A percentile compares a stretch with the other conserved stretches of the same genome.
These are phyloP conservation scores for Phragmites australis DNA, from an alignment of 176 grass and related monocot genomes.

Conservation along the genomic window DNA sequence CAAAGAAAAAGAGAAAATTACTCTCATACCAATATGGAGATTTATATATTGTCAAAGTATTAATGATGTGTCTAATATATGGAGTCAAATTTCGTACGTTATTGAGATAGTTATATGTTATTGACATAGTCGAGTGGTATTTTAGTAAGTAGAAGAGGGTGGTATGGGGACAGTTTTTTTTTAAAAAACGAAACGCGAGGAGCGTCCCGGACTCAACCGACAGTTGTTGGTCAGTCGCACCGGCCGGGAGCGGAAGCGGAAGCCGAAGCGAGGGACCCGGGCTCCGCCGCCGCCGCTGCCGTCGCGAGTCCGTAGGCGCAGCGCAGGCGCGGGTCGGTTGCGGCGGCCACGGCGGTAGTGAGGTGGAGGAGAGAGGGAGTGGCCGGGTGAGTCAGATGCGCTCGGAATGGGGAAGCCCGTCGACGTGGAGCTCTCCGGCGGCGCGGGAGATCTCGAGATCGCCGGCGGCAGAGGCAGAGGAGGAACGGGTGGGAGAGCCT, in stretches of 20 bases:
- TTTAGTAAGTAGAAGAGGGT: no score
- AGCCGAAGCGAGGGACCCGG: slow-evolving; percentile 12
- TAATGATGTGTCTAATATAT: no score
- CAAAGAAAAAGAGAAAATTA: no score
- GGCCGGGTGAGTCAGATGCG: slow-evolving; percentile 50
- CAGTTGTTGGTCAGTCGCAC: slow-evolving; percentile 23
- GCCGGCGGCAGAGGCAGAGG: slow-evolving; percentile 30
- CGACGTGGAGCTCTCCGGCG: slow-evolving; percentile 58
- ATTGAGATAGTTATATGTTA: no score
- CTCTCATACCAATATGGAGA: no score
- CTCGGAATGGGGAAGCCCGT: slow-evolving; percentile 73
- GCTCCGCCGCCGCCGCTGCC: background rate
- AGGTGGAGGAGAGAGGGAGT: background rate
- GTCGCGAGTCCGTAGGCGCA: background rate
- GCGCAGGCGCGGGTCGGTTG: background rate
- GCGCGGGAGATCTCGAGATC: slow-evolving; percentile 44
- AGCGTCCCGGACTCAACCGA: slow-evolving; percentile 6
- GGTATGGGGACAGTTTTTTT: no score
- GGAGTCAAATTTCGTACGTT: no score
- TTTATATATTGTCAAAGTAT: no score
- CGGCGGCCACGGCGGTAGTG: background rate
- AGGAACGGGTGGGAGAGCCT: background rate
- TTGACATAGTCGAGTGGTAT: no score
- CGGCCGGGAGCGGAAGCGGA: background rate
- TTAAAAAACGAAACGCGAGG: background rate